Base-by-base conservation (phyloP, 768 basidiomycete species). In the Mycena vulgaris region DNA sequence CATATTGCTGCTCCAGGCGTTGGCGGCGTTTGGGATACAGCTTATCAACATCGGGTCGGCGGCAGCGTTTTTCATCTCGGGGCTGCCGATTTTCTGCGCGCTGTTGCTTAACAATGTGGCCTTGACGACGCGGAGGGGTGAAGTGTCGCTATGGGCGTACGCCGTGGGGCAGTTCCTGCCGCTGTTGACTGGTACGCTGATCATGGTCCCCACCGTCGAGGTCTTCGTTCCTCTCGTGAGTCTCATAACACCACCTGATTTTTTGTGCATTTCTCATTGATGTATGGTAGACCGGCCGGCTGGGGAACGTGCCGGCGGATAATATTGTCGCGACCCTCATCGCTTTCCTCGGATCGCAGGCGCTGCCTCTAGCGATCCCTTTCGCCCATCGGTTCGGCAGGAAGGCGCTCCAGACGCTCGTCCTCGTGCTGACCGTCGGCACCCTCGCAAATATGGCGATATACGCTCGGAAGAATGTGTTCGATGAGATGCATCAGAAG, bases 201-300 rank as follows among this genome's bases (percentile, higher is more conserved):
- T 94, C 37, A 76, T 90, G 42, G 78, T 87, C 47, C 85, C 89
- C 7, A 89, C 93, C 4, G 74, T 95, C 48, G 94, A 97, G 51
- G 92, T 98, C 25, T 98, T 99, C 75, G 95, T 97, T 0, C 97
- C 97, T 9, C 80, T 98, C 75, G 93, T 93, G 70, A 59, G 88
- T n/a, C 45, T 47, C n/a, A 80, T 17, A 25, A 1, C 9, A n/a
- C 19, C n/a, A 60, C 23, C 55, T 48, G 14, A n/a, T 39, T 65
- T 55, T 23, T n/a, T 40, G 40, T 47, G 19, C 13, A 33, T 16
- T 51, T 35, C 45, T 9, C 4, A 19, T 63, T 10, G 11, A 53
- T 53, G 53, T 30, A 35, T 27, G 27, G 30, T 33, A 94, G 93
- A 95, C 93, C 0, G 96, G 96, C 25, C 89, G 95, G 10, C 89